Conservation (phyloP, 345 rosid species). For the Raphanus sativus region DNA sequence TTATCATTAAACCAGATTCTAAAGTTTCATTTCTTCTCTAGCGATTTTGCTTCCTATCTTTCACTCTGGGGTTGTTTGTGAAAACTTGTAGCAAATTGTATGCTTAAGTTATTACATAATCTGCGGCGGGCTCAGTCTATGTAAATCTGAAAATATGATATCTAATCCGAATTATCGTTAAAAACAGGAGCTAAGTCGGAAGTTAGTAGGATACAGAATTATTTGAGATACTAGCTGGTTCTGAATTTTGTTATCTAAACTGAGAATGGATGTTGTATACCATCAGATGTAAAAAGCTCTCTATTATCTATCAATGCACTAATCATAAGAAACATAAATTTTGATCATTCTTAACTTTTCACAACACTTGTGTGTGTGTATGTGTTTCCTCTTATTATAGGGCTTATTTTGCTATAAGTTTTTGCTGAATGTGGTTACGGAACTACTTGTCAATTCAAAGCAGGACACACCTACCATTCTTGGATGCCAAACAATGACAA, state of each 20-base stretch:
- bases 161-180: too few relatives aligned
- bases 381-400: slow-evolving; percentile 41
- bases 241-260: too few relatives aligned
- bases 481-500: slow-evolving; percentile 87
- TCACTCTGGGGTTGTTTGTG: neutral
- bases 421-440: slow-evolving; percentile 65
- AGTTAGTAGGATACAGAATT: too few relatives aligned
- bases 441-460: slow-evolving; percentile 72
- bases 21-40: neutral
- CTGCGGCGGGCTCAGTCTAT: neutral
- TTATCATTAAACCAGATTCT: neutral
- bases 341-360: neutral
- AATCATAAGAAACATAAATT: neutral
- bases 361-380: neutral
- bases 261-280: neutral
- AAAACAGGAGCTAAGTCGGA: too few relatives aligned
- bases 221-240: too few relatives aligned
- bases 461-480: slow-evolving; percentile 62
- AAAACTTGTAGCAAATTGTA: neutral
- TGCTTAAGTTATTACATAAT: neutral
- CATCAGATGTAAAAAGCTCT: slow-evolving; percentile 65
- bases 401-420: slow-evolving; percentile 76
- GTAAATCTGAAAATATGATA: neutral
- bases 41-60: neutral
- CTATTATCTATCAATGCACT: neutral